phyloP scores from a whole-genome alignment of 1,284 basidiomycete species.

The Exobasidium cylindrosporum region DNA sequence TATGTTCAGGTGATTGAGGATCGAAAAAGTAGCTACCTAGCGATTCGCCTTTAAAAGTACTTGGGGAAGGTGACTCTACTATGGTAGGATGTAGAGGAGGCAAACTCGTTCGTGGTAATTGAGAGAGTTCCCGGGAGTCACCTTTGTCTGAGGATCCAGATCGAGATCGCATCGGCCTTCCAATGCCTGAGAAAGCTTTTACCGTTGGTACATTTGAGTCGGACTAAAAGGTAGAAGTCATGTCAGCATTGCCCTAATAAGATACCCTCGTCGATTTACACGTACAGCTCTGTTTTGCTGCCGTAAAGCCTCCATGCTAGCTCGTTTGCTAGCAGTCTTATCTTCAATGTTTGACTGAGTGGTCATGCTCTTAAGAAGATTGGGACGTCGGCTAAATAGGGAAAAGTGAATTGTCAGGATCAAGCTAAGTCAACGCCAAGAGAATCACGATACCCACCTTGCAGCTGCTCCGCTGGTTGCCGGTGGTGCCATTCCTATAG shows the following conservation, averaged over 20 bases:
- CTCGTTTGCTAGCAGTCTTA: background rate
- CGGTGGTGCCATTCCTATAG: background rate
- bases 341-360: background rate
- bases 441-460: background rate
- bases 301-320: background rate
- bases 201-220: background rate
- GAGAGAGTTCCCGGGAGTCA: background rate
- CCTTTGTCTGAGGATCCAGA: background rate
- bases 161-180: background rate
- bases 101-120: background rate
- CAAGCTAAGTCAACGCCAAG: no score
- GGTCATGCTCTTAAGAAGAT: conserved; percentile 4
- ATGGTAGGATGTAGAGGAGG: conserved; percentile 15
- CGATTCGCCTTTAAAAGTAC: conserved; percentile 25
- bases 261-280: no score
- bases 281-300: background rate
- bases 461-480: background rate
- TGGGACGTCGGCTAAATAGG: background rate
- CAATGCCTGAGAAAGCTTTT: background rate
- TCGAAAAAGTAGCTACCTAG: conserved; percentile 48
- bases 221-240: background rate
- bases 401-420: no score
- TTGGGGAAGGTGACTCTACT: conserved; percentile 31
- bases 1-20: conserved; percentile 38
- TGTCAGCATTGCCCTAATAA: no score